Percentiles rank a stretch among this genome's conserved stretches.
Conservation (phyloP, 106 monocot genomes). For the Alisma plantagoaquatica region DNA sequence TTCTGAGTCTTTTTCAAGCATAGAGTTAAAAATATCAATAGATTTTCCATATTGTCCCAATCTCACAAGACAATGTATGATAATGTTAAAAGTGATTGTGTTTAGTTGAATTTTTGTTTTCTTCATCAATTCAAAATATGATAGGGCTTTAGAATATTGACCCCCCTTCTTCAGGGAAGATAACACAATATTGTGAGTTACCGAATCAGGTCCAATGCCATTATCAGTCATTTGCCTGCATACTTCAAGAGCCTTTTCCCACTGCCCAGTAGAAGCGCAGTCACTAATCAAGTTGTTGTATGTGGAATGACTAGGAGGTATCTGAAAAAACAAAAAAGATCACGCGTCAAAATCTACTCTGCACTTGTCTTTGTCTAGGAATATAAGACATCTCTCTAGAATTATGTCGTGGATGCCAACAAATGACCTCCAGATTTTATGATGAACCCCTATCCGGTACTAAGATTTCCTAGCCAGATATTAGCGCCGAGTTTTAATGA, state of each 20-base stretch:
- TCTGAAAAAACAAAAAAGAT: no score
- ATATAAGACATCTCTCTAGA: no score
- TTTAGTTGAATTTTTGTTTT: constrained; percentile 42
- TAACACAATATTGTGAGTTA: constrained; percentile 87
- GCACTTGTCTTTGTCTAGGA: no score
- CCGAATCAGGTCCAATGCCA: constrained; percentile 95
- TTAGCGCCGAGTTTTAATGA: no score
- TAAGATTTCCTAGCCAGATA: no score
- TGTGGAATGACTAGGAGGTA: constrained; percentile 86
- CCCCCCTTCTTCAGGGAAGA: constrained; percentile 79
- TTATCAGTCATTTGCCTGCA: constrained; percentile 96
- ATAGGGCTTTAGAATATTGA: constrained; percentile 80
- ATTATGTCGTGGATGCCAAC: no score
- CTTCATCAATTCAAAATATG: constrained; percentile 95
- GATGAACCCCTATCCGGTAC: no score
- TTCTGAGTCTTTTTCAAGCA: constrained; percentile 51
- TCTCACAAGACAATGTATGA: constrained; percentile 85
- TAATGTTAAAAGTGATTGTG: constrained; percentile 65
- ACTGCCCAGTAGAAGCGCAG: constrained; percentile 83
- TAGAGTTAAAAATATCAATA: constrained; percentile 68
- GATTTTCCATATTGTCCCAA: constrained; percentile 74
- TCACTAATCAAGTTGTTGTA: constrained; percentile 95
- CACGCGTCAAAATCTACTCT: no score
- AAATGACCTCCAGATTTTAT: no score
- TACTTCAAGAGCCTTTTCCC: constrained; percentile 82